These are phyloP conservation scores for Candida succiphila DNA, from an alignment of 805 yeast genomes.

Conservation along the genomic window DNA sequence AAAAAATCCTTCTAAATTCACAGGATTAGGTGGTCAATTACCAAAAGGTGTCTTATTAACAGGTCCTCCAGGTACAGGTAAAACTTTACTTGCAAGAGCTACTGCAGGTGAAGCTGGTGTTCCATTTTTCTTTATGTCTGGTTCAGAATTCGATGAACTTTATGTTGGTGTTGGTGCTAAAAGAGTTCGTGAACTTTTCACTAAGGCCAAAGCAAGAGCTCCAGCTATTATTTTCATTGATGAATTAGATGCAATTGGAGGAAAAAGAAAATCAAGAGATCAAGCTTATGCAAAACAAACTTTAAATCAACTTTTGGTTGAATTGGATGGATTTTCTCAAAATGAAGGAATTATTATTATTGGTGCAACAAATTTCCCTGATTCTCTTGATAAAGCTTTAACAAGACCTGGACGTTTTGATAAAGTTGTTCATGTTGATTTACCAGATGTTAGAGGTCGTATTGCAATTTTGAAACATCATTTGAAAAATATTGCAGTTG, in stretches of 20 bases:
- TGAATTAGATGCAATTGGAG: constrained; percentile 98
- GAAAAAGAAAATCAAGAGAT: constrained; percentile 93
- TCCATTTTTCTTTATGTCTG: constrained; percentile 97
- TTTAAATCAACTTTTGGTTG: constrained; percentile 88
- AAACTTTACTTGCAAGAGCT: constrained; percentile 91
- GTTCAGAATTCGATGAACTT: constrained; percentile 95
- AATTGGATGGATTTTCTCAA: constrained; percentile 91
- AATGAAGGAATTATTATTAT: constrained; percentile 88
- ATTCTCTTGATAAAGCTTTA: constrained; percentile 89
- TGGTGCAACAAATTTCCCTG: constrained; percentile 98
- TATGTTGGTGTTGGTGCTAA: constrained; percentile 99
- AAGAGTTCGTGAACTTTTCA: constrained; percentile 87
- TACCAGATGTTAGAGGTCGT: constrained; percentile 98
- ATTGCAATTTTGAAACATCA: constrained; percentile 86
- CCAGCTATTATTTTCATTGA: constrained; percentile 97
- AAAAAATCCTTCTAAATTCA: constrained; percentile 92
- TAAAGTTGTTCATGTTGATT: constrained; percentile 86
- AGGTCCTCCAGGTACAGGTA: constrained; percentile 99
- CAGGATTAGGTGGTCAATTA: constrained; percentile 93
- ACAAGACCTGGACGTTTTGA: constrained; percentile 99
- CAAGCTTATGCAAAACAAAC: constrained; percentile 98
- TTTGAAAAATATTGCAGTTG: constrained; percentile 80
- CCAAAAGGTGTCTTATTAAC: constrained; percentile 96
- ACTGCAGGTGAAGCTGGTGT: constrained; percentile 99
- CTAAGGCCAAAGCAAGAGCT: constrained; percentile 88